A percentile compares a stretch with the other conserved stretches of the same genome.
These are phyloP conservation scores for Moniliella sp. DNA, from an alignment of 1,284 basidiomycete species.

Conservation along the genomic window DNA sequence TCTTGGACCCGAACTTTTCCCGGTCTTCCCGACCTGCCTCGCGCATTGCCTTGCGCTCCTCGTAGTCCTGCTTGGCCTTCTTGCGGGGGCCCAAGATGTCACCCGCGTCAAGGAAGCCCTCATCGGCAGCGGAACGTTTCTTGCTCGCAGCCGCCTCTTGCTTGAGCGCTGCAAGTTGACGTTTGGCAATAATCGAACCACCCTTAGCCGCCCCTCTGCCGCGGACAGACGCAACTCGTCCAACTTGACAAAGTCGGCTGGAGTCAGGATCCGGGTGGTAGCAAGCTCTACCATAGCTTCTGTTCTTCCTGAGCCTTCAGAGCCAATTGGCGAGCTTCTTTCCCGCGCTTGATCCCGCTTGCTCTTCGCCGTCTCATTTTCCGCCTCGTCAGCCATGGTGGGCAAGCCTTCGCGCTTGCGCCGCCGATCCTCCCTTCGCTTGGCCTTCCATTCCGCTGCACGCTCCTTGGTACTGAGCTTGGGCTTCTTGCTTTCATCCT, in stretches of 20 bases:
- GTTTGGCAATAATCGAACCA: constrained; percentile 16
- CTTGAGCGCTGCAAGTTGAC: constrained; percentile 43
- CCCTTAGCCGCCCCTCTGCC: constrained; percentile 44
- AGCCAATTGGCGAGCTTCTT: constrained; percentile 16
- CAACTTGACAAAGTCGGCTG: constrained; percentile 81
- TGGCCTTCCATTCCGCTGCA: constrained; percentile 4
- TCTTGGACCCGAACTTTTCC: constrained; percentile 58
- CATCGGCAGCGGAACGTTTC: constrained; percentile 62
- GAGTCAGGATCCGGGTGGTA: constrained; percentile 78
- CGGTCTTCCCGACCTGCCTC: constrained; percentile 79
- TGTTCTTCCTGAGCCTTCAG: constrained; percentile 4
- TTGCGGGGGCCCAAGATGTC: constrained; percentile 74
- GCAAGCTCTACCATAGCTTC: constrained; percentile 36
- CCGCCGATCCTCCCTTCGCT: constrained; percentile 10
- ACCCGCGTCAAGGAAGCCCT: constrained; percentile 34
- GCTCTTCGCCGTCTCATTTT: constrained; percentile 27
- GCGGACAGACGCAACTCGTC: constrained; percentile 62
- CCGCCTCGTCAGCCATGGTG: background rate
- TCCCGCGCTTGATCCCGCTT: constrained; percentile 18
- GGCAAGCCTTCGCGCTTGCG: too few relatives aligned
- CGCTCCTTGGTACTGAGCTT: constrained; percentile 1
- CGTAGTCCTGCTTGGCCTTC: constrained; percentile 79
- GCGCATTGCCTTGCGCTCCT: constrained; percentile 75
- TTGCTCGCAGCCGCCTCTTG: constrained; percentile 4
- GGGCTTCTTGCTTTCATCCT: constrained; percentile 45